These are phyloP conservation scores for Candida maris DNA, from an alignment of 805 yeast genomes.

Conservation along the genomic window DNA sequence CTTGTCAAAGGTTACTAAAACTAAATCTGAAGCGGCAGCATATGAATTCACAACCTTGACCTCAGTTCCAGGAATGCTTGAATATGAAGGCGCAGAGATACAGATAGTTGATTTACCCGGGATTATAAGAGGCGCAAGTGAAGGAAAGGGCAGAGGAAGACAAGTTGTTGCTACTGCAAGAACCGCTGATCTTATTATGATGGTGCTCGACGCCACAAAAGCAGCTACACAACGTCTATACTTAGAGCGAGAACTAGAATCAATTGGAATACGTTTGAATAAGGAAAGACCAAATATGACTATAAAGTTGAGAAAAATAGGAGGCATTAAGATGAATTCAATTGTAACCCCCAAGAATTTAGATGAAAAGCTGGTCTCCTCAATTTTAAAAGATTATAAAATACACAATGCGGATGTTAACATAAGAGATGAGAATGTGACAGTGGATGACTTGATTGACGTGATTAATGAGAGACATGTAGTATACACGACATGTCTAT, in stretches of 20 bases:
- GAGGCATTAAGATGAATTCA: constrained; percentile 84
- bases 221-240: constrained; percentile 85
- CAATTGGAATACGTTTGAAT: constrained; percentile 89
- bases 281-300: constrained; percentile 76
- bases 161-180: constrained; percentile 96
- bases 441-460: constrained; percentile 92
- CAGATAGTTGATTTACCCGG: constrained; percentile 98
- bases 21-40: constrained; percentile 91
- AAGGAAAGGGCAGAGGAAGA: constrained; percentile 96
- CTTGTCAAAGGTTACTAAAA: constrained; percentile 82
- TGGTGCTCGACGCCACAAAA: constrained; percentile 95
- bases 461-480: constrained; percentile 84
- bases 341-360: constrained; percentile 78
- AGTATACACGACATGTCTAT: constrained; percentile 84
- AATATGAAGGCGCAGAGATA: constrained; percentile 94
- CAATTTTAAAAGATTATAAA: constrained; percentile 79
- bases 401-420: constrained; percentile 92
- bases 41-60: constrained; percentile 96
- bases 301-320: constrained; percentile 76
- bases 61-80: constrained; percentile 93
- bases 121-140: constrained; percentile 93
- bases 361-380: constrained; percentile 74
- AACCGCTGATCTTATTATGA: constrained; percentile 86
- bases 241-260: constrained; percentile 83
- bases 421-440: constrained; percentile 81